These are phyloP conservation scores for Alternaria sp. DNA, from an alignment of 2,329 filamentous ascomycete species.

Conservation along the genomic window DNA sequence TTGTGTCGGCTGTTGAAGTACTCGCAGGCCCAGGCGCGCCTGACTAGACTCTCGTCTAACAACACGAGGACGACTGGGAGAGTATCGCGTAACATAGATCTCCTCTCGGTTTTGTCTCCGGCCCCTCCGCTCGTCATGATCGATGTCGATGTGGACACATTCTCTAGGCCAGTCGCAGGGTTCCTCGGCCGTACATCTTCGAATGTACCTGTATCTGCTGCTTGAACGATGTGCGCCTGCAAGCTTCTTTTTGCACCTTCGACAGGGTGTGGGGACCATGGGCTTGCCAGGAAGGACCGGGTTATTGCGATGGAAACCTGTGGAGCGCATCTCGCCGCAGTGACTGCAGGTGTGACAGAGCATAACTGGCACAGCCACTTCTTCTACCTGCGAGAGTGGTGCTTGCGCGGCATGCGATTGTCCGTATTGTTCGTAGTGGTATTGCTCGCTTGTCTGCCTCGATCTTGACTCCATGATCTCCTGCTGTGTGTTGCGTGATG, in stretches of 20 bases:
- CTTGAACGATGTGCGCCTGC: slow-evolving; percentile 15
- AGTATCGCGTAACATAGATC: slow-evolving; percentile 19
- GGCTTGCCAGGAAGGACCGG: slow-evolving; percentile 44
- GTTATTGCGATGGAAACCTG: slow-evolving; percentile 42
- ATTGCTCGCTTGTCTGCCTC: slow-evolving; percentile 21
- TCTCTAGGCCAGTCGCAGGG: slow-evolving; percentile 37
- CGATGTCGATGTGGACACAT: slow-evolving; percentile 22
- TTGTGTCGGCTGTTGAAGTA: slow-evolving; percentile 25
- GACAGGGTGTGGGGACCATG: slow-evolving; percentile 31
- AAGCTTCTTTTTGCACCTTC: slow-evolving; percentile 40
- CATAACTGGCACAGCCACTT: slow-evolving; percentile 28
- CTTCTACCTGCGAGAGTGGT: slow-evolving; percentile 17
- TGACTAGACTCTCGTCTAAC: slow-evolving; percentile 26
- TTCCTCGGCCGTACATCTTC: slow-evolving; percentile 29
- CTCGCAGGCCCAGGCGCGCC: slow-evolving; percentile 31
- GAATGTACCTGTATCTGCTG: slow-evolving; percentile 26
- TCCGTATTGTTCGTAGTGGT: slow-evolving; percentile 23
- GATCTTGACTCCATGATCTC: slow-evolving; percentile 17
- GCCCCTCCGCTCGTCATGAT: slow-evolving; percentile 28
- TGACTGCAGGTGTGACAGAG: slow-evolving; percentile 45
- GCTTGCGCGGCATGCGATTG: slow-evolving; percentile 12
- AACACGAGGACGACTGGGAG: slow-evolving; percentile 23
- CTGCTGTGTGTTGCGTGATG: slow-evolving; percentile 10
- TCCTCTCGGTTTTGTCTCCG: slow-evolving; percentile 30
- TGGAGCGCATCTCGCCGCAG: slow-evolving; percentile 43